Evolutionary conservation across 2,329 filamentous ascomycete species (phyloP), one percentile per base, ranked within the genome.

Genomic region (Ceratocystis destructans): DNA sequence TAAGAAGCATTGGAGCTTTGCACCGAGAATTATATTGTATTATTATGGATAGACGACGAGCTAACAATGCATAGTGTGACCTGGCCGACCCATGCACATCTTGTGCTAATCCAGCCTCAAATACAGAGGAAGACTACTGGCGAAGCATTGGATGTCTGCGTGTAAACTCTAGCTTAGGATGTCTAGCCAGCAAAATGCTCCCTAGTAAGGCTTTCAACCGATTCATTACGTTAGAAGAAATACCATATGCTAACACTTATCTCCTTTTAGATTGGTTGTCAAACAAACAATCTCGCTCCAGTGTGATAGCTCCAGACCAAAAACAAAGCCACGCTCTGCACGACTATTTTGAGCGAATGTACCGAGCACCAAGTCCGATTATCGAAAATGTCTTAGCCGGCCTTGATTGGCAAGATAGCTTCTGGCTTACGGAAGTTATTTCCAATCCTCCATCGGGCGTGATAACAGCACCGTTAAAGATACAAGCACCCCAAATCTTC

Each of bases 341-440:
- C 70, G 79, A 82, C 25, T 79, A 78, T 66, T 73, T 84, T 7
- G 76, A 82, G 61, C 75, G 76, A 15, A 74, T 75, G 0, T 82
- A 80, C 65, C 73, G 75, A 15, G 72, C 79, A 22, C 72, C 75
- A n/a, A 71, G 74, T n/a, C 73, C 75, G 12, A 73, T 76, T 31
- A 71, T 74, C 1, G 74, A 76, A n/a, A 72, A 77, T 67, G 78
- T 80, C 17, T 76, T 76, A 65, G 71, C 73, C 2, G 76, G 78
- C 64, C 71, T 82, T 2, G 82, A 84, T 70, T 83, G 81, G 66
- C 76, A 80, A 41, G 82, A 84, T 69, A 77, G 76, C 1, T 84
- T 84, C 70, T 84, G 82, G 82, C 82, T 80, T 44, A 53, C 63
- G 15, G 66, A 65, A 10, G 12, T 53, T 5, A 59, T n/a, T 8